Evolutionary conservation across 495 filamentous ascomycete species (phyloP).

Genomic region (Monascus purpureus): DNA sequence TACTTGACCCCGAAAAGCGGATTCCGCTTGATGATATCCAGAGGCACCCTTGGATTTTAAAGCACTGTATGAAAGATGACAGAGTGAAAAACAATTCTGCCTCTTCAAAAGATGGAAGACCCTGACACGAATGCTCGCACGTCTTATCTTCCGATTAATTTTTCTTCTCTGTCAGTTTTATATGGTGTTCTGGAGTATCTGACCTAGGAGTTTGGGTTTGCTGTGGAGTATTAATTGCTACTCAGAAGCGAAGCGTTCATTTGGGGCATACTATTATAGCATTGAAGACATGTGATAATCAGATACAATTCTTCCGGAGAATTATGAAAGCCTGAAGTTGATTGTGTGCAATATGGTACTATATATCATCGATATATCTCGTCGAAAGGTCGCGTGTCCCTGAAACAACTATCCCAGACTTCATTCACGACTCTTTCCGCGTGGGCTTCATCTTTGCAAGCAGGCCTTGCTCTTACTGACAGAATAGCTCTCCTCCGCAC

Average conservation of each 20-base stretch:
- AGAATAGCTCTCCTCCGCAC: constrained; percentile 66
- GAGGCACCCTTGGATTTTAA: constrained; percentile 91
- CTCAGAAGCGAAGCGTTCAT: no score
- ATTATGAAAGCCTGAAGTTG: no score
- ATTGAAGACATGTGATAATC: no score
- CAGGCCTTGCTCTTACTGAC: constrained; percentile 59
- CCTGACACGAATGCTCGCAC: constrained; percentile 7
- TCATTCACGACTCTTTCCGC: constrained; percentile 82
- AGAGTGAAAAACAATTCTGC: constrained; percentile 37
- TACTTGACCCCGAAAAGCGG: constrained; percentile 87
- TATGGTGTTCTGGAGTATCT: no score
- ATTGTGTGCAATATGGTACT: no score
- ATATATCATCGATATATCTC: constrained; percentile 73
- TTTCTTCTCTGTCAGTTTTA: constrained; percentile 1
- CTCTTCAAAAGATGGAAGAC: constrained; percentile 23
- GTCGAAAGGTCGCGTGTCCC: constrained; percentile 88
- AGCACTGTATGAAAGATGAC: constrained; percentile 81
- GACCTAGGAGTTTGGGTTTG: neutral
- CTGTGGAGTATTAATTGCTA: neutral
- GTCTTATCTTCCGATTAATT: constrained; percentile 6
- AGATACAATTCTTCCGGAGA: no score
- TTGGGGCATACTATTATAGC: no score
- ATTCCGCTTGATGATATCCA: constrained; percentile 82
- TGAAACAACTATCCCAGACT: constrained; percentile 94
- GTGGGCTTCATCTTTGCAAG: constrained; percentile 74